Evolutionary conservation across 768 basidiomycete genomes (phyloP), one percentile per base, ranked within the genome.

Genomic region (Suillus paluster): DNA sequence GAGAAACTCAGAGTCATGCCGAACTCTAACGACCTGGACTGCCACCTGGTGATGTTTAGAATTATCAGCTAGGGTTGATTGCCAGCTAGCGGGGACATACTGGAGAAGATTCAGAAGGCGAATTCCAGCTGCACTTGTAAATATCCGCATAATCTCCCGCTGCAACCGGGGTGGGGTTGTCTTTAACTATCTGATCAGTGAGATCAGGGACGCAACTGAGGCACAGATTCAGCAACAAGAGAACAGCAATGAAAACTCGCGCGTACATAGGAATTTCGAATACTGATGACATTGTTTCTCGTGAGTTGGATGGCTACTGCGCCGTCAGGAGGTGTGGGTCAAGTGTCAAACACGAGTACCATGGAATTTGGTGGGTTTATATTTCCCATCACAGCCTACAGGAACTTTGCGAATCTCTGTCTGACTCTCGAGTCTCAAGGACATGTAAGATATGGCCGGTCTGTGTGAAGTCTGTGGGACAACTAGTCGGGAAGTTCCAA

Each of bases 91-190:
- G 1, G 6, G 1, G n/a, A 33, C 50, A n/a, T 53, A 34, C 52
- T 21, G n/a, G 52, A 36, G 21, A 34, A 23, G 52, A 53, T 23
- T 14, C 52, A 53, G 52, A 21, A 36, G 52, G 41, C 4, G 7
- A 42, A 2, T 57, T 78, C 77, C 78, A 12, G 14, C 67, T 67
- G 5, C 76, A 78, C 57, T 69, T 76, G 77, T 77, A 81, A 14
- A 81, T 73, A 65, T 81, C 79, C 15, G 78, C 77, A 65, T 78
- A 81, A 9, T 78, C 79, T 6, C 81, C 81, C 63, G 76, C 75
- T 1, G 79, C 79, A 48, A 73, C 71, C 0, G 80, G 38, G n/a
- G n/a, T n/a, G n/a, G n/a, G n/a, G 30, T 68, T 66, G 14, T 71
- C 74, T 36, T 74, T 70, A n/a, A 12, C 34, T 36, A 53, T 53